Evolutionary conservation across 202 grass and related monocot species (phyloP), one percentile per base, ranked within the genome.

Genomic region (Musa balbisiana): DNA sequence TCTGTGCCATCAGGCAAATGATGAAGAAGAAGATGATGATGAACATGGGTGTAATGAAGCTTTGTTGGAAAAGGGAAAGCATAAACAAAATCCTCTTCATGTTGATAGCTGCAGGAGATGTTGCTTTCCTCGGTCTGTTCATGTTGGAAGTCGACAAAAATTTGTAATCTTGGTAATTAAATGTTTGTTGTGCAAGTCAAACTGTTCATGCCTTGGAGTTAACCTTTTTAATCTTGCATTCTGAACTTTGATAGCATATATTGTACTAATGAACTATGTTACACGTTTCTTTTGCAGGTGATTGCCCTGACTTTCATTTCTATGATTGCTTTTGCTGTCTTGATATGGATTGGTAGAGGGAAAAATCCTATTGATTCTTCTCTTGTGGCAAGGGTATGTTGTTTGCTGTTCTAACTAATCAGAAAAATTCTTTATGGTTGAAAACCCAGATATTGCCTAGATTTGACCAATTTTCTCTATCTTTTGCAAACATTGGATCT

Each of bases 21-120:
- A 99, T 87, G 91, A 98, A 53, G 91, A 99, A 69, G 96, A 99
- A 73, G 95, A 99, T 74, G 96, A 98, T 71, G 85, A 84, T 73
- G 84, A 83, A 83, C 51, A 55, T 70, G 92, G 84, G 82, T 82
- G 88, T 50, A 69, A 78, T 78, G 96, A 99, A 82, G 78, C 87
- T 76, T 94, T 99, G 83, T 55, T 99, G 83, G 96, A 99, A 15
- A 90, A 87, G 78, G 82, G 84, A 76, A 85, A 84, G 84, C 87
- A 8, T 68, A 90, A 95, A 83, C 62, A 82, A 65, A 87, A 83
- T 52, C 53, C 74, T 24, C 59, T 1, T 54, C 82, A 85, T 87
- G 80, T 77, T 58, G 86, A 87, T 88, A 74, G 82, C 16, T 76
- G 70, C 60, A 77, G 79, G 59, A 89, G 79, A 62, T 95, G 89